phyloP scores from a whole-genome alignment of 2,329 filamentous ascomycete species.

The Helotiales sp. region DNA sequence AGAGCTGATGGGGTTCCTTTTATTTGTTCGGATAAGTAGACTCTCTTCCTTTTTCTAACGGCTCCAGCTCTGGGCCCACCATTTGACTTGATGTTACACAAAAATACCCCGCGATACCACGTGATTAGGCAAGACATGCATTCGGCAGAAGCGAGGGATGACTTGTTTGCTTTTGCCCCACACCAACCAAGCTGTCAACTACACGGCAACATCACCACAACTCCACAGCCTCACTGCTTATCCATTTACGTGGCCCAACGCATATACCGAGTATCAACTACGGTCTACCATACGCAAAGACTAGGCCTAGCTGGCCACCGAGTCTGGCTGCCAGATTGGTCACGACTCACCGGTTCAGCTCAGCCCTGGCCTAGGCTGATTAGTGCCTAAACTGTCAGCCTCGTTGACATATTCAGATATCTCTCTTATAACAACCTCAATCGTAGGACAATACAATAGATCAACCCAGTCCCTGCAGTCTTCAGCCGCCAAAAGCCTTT shows the following conservation, averaged over 20 bases:
- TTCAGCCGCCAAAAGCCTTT: neutral
- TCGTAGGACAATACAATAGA: no score
- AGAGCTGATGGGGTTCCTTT: no score
- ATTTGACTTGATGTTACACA: no score
- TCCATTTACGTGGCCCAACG: neutral
- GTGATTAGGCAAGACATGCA: no score
- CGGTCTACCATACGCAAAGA: neutral
- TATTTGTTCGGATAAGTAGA: no score
- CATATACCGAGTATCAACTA: no score
- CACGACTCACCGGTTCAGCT: neutral
- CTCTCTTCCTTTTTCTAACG: no score
- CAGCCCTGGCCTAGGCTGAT: slow-evolving; percentile 1
- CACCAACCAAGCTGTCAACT: no score
- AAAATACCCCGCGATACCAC: neutral
- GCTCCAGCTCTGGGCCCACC: no score
- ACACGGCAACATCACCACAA: neutral
- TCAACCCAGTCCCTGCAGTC: no score
- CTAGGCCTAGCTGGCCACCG: neutral
- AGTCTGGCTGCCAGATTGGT: neutral
- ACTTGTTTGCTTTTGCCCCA: neutral
- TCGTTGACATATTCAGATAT: neutral
- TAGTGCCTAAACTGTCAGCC: slow-evolving; percentile 9
- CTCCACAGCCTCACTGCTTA: neutral
- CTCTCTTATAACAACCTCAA: neutral
- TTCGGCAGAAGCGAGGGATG: no score